These are phyloP conservation scores for Ophiocordyceps australis DNA, from an alignment of 2,329 filamentous ascomycete species.

Conservation along the genomic window DNA sequence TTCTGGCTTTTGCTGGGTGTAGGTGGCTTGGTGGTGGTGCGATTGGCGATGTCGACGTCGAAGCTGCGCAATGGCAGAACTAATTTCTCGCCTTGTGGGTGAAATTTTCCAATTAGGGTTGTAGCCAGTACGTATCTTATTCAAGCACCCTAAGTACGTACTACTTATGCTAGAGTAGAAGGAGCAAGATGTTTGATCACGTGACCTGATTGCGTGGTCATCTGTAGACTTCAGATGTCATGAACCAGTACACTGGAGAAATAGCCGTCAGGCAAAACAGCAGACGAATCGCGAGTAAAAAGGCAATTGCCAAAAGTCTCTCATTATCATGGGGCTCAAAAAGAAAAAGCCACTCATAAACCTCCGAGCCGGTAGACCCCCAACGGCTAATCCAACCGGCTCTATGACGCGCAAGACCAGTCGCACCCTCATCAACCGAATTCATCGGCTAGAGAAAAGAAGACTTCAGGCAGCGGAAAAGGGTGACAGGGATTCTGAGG, in stretches of 20 bases:
- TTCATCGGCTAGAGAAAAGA: slow-evolving; percentile 47
- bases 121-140: slow-evolving; percentile 1
- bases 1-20: slow-evolving; percentile 4
- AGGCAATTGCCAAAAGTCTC: no score
- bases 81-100: slow-evolving; percentile 7
- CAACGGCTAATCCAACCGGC: slow-evolving; percentile 28
- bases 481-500: slow-evolving; percentile 29
- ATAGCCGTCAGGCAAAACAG: no score
- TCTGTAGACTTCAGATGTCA: no score
- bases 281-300: no score
- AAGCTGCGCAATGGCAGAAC: no score
- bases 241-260: no score
- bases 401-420: slow-evolving; percentile 49
- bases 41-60: no score
- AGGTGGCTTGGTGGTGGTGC: no score
- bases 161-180: no score
- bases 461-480: slow-evolving; percentile 32
- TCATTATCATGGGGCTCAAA: no score
- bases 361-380: slow-evolving; percentile 32
- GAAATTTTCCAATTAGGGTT: slow-evolving; percentile 10
- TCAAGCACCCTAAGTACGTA: no score
- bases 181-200: slow-evolving; percentile 3
- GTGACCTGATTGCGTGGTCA: no score
- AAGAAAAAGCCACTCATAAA: slow-evolving; percentile 27
- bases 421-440: slow-evolving; percentile 43